Evolutionary conservation across 768 basidiomycete genomes (phyloP).

Genomic region (Tulasnella sp.): DNA sequence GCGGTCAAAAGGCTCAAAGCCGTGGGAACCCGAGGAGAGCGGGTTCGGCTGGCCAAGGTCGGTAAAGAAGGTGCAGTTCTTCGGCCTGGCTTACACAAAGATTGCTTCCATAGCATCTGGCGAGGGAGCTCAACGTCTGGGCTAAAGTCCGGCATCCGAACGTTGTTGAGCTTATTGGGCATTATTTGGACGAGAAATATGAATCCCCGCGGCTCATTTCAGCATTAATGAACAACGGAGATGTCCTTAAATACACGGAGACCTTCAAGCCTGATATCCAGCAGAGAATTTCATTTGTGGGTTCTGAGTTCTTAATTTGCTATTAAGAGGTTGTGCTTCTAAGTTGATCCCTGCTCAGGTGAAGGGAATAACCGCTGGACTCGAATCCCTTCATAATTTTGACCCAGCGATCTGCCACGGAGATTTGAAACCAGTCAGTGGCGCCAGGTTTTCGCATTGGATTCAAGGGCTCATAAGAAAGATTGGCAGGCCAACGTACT

Average conservation of each 20-base stretch:
- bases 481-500: constrained; percentile 10
- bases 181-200: background rate
- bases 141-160: background rate
- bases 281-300: background rate
- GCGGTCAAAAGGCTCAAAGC: background rate
- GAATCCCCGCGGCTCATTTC: background rate
- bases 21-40: background rate
- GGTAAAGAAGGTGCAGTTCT: background rate
- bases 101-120: background rate
- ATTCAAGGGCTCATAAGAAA: too few species aligned
- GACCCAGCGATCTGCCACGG: background rate
- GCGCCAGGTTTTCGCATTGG: too few species aligned
- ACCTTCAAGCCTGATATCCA: background rate
- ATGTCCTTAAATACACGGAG: background rate
- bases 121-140: background rate
- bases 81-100: background rate
- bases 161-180: background rate
- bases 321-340: too few species aligned
- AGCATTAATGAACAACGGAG: background rate
- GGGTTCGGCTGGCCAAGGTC: background rate
- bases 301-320: too few species aligned
- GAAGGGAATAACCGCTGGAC: background rate
- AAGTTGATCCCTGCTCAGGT: too few species aligned
- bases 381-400: background rate
- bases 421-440: constrained; percentile 1